Conservation (phyloP, 345 rosid species). For the Eucalyptus polyanthemos region DNA sequence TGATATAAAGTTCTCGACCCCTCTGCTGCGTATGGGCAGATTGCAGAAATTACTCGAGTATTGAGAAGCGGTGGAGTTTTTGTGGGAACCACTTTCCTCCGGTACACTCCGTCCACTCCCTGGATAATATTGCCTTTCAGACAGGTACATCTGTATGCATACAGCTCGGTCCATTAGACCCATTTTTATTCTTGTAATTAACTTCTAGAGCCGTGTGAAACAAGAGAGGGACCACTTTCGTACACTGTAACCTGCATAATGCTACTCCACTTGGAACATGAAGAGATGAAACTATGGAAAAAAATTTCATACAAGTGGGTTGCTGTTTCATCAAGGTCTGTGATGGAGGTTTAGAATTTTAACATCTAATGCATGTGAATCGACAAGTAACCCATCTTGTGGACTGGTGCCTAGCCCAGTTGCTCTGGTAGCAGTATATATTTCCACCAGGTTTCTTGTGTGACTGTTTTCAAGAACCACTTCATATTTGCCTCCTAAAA, state of each 20-base stretch:
- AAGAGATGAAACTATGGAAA: neutral
- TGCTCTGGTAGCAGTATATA: neutral
- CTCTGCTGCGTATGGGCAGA: slow-evolving; percentile 1
- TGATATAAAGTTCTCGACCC: neutral
- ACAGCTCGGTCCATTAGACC: neutral
- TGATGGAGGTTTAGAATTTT: neutral
- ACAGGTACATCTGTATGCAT: slow-evolving; percentile 27
- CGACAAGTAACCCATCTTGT: neutral
- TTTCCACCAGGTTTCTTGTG: neutral
- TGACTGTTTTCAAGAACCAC: neutral
- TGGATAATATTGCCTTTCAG: slow-evolving; percentile 35
- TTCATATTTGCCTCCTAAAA: neutral
- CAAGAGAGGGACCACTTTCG: neutral
- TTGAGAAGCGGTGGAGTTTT: slow-evolving; percentile 81
- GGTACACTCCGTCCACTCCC: slow-evolving; percentile 48
- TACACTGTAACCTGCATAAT: neutral
- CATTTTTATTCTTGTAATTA: neutral
- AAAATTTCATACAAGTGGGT: neutral
- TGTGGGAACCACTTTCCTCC: slow-evolving; percentile 86
- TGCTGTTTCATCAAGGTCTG: neutral
- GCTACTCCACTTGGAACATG: neutral
- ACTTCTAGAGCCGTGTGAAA: neutral
- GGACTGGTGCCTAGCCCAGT: neutral
- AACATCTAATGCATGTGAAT: neutral
- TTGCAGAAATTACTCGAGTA: slow-evolving; percentile 85